Evolutionary conservation across 768 basidiomycete species (phyloP).

Genomic region (Mrakia gelida): DNA sequence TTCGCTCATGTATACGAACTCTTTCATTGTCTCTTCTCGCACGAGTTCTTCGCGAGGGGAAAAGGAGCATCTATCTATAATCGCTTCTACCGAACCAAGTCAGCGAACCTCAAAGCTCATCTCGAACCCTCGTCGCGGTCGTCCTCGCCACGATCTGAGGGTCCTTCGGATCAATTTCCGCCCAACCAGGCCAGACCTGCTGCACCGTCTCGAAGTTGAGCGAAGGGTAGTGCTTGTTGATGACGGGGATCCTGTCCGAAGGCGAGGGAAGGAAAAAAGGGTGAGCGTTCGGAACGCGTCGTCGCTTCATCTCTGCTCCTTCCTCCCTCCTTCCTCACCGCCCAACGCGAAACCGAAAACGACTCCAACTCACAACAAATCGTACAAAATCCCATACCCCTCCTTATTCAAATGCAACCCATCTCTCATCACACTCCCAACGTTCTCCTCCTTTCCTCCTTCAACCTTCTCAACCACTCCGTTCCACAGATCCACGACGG

Average conservation of each 20-base stretch:
- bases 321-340: too few species aligned
- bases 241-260: constrained; percentile 48
- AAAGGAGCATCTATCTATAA: too few species aligned
- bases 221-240: constrained; percentile 60
- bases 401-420: constrained; percentile 73
- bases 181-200: constrained; percentile 51
- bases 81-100: too few species aligned
- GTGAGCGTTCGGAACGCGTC: background rate
- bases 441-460: constrained; percentile 52
- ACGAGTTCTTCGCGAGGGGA: too few species aligned
- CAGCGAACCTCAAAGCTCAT: background rate
- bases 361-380: constrained; percentile 47
- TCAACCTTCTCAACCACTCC: constrained; percentile 70
- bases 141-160: background rate
- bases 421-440: constrained; percentile 60
- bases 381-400: constrained; percentile 72
- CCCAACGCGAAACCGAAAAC: background rate
- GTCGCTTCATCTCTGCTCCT: too few species aligned
- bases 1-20: too few species aligned
- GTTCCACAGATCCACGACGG: constrained; percentile 71
- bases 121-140: background rate
- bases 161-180: constrained; percentile 6
- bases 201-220: constrained; percentile 62
- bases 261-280: background rate
- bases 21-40: too few species aligned